These are phyloP conservation scores for Crithidia expoeki DNA, from an alignment of 208 protist genomes.

Conservation along the genomic window DNA sequence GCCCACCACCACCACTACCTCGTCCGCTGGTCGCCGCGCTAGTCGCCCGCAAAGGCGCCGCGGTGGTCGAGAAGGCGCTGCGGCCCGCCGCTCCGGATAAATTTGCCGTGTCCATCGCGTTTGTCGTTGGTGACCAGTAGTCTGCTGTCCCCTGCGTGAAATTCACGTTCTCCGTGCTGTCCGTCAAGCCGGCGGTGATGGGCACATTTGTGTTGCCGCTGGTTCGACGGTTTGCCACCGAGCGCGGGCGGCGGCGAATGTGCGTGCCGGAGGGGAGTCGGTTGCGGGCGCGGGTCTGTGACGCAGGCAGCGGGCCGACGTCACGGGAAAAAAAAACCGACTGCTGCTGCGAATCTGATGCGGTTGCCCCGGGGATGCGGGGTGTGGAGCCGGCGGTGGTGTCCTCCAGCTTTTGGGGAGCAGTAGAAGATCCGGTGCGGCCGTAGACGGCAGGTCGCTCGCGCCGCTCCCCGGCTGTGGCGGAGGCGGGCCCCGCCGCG, in stretches of 20 bases:
- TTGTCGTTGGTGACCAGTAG: background rate
- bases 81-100: background rate
- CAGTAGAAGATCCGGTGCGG: background rate
- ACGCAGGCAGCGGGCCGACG: slow-evolving; percentile 44
- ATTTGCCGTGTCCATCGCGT: background rate
- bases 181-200: background rate
- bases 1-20: background rate
- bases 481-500: background rate
- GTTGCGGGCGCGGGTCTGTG: slow-evolving; percentile 28
- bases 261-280: slow-evolving; percentile 73
- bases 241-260: slow-evolving; percentile 72
- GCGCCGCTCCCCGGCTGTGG: background rate
- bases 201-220: background rate
- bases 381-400: slow-evolving; percentile 1
- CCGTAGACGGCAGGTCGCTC: background rate
- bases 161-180: slow-evolving; percentile 14
- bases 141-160: background rate
- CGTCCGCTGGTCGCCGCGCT: slow-evolving; percentile 1
- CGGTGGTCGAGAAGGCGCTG: background rate
- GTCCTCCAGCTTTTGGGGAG: slow-evolving; percentile 6
- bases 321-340: slow-evolving; percentile 31
- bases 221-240: slow-evolving; percentile 33
- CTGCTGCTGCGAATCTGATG: slow-evolving; percentile 1
- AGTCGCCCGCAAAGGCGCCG: background rate
- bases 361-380: slow-evolving; percentile 8